phyloP scores from a whole-genome alignment of 768 basidiomycete species.

The Porphyrellus cyaneotinctus region DNA sequence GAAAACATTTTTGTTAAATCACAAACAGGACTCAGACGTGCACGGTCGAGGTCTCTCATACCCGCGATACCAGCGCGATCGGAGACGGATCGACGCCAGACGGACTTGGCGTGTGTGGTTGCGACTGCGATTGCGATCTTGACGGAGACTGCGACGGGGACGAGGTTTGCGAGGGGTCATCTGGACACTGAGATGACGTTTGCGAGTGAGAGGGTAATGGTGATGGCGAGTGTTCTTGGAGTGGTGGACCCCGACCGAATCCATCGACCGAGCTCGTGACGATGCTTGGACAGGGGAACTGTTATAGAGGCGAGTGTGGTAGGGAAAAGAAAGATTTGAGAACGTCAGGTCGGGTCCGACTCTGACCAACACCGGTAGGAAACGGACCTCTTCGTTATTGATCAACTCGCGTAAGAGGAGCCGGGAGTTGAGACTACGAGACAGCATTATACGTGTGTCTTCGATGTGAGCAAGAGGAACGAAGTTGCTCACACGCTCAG shows the following conservation, averaged over 20 bases:
- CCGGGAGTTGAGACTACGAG: slow-evolving; percentile 27
- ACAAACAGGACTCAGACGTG: not conserved
- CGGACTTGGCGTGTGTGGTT: not conserved
- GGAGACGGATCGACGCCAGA: slow-evolving; percentile 5
- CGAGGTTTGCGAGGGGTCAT: not conserved
- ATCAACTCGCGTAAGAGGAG: slow-evolving; percentile 26
- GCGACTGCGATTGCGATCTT: not conserved
- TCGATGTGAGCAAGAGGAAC: no score
- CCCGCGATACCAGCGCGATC: slow-evolving; percentile 15
- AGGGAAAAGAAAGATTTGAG: not conserved
- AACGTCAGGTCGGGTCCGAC: not conserved
- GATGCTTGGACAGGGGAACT: slow-evolving; percentile 27
- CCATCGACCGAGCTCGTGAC: slow-evolving; percentile 19
- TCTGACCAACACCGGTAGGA: not conserved
- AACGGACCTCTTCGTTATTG: slow-evolving; percentile 24
- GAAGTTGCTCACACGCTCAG: slow-evolving; percentile 31
- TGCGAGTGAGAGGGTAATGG: slow-evolving; percentile 8
- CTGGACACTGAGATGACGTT: not conserved
- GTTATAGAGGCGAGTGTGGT: not conserved
- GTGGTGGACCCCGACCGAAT: slow-evolving; percentile 14
- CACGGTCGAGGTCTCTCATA: not conserved
- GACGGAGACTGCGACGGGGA: not conserved
- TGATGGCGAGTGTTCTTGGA: slow-evolving; percentile 4
- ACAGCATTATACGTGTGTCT: not conserved
- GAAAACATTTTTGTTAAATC: not conserved